These are phyloP conservation scores for Dichotomocladium elegans DNA, from an alignment of 371 early-diverging fungal genomes.

Conservation along the genomic window DNA sequence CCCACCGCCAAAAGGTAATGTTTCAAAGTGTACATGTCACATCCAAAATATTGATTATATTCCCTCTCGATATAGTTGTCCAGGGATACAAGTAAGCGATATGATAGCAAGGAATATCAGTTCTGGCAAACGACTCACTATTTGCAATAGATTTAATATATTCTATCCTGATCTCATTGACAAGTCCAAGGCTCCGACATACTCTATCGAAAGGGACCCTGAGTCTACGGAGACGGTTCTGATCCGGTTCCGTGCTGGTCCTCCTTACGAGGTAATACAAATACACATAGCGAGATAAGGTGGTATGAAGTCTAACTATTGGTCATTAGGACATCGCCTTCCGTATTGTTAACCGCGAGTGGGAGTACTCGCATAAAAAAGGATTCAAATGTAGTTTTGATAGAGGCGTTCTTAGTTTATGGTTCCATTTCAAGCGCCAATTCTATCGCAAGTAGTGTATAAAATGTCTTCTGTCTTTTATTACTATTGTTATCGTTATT, in stretches of 20 bases:
- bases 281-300: slow-evolving; percentile 1
- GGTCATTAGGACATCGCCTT: slow-evolving; percentile 79
- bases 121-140: slow-evolving; percentile 13
- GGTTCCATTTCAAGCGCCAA: slow-evolving; percentile 91
- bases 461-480: neutral
- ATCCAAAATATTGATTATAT: neutral
- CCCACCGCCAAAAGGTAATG: slow-evolving; percentile 89
- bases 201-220: slow-evolving; percentile 75
- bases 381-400: slow-evolving; percentile 92
- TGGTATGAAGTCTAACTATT: neutral
- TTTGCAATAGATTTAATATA: slow-evolving; percentile 61
- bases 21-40: neutral
- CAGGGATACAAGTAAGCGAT: slow-evolving; percentile 84
- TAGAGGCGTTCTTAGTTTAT: slow-evolving; percentile 85
- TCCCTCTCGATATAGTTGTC: slow-evolving; percentile 55
- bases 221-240: slow-evolving; percentile 75
- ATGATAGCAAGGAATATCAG: too few species aligned
- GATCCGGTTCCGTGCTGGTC: slow-evolving; percentile 87
- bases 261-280: slow-evolving; percentile 74
- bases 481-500: too few species aligned
- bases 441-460: slow-evolving; percentile 67
- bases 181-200: slow-evolving; percentile 83
- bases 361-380: slow-evolving; percentile 91
- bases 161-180: slow-evolving; percentile 97
- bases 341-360: slow-evolving; percentile 90